Conservation (phyloP, 2,329 filamentous ascomycete species). For the Arthrobotrys iridis region DNA sequence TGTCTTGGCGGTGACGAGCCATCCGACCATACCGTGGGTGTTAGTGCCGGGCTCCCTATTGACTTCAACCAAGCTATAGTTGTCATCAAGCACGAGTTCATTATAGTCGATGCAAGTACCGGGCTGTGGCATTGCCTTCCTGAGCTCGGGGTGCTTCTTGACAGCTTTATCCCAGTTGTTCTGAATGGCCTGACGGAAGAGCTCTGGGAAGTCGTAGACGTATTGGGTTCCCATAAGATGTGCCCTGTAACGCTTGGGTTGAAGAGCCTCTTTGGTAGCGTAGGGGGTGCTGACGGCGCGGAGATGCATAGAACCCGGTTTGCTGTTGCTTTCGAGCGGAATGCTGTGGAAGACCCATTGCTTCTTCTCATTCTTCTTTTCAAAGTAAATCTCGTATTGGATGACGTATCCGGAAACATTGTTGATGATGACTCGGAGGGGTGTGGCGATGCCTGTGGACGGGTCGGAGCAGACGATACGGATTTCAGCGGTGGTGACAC, state of each 20-base stretch:
- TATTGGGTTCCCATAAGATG: constrained; percentile 99
- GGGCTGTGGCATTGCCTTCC: constrained; percentile 80
- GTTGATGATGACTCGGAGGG: constrained; percentile 93
- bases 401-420: constrained; percentile 99
- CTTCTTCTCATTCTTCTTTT: constrained; percentile 97
- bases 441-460: constrained; percentile 82
- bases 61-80: constrained; percentile 90
- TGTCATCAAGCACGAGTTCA: constrained; percentile 93
- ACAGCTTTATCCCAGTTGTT: constrained; percentile 87
- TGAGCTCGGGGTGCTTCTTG: constrained; percentile 76
- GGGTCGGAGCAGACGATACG: constrained; percentile 97
- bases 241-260: constrained; percentile 99
- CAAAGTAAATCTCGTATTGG: constrained; percentile 95
- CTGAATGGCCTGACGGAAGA: constrained; percentile 97
- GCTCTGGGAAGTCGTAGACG: constrained; percentile 98
- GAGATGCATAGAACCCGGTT: constrained; percentile 94
- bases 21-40: constrained; percentile 97
- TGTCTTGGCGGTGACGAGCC: constrained; percentile 92
- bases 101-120: constrained; percentile 94
- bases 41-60: constrained; percentile 95
- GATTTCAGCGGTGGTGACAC: constrained; percentile 96
- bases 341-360: constrained; percentile 99
- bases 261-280: constrained; percentile 96
- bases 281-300: constrained; percentile 91
- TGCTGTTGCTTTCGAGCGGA: constrained; percentile 70